These are phyloP conservation scores for Salix udensis DNA, from an alignment of 345 rosid species.

Conservation along the genomic window DNA sequence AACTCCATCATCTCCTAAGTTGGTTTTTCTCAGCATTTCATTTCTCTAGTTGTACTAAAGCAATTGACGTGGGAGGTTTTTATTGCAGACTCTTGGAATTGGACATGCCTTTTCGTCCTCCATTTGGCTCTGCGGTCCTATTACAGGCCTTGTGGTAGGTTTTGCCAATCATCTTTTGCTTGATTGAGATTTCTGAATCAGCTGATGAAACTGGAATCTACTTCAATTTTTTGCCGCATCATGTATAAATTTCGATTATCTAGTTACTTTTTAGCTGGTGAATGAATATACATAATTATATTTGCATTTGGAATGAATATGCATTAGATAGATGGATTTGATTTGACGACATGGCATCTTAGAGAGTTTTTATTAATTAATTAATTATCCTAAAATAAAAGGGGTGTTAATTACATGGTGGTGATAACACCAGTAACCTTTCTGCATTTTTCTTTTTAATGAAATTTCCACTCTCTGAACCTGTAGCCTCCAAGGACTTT, in stretches of 20 bases:
- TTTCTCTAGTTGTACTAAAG: not conserved
- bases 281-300: not conserved
- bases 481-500: not conserved
- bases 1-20: not conserved
- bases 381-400: not conserved
- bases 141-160: constrained; percentile 97
- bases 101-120: constrained; percentile 93
- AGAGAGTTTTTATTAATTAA: not conserved
- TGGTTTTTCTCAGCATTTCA: not conserved
- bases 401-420: too few species aligned
- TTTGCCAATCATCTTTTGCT: constrained; percentile 5
- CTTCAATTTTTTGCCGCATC: not conserved
- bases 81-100: constrained; percentile 89
- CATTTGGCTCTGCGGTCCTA: constrained; percentile 97
- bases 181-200: not conserved
- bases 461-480: not conserved
- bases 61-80: not conserved
- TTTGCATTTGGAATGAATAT: not conserved
- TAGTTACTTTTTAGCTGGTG: not conserved
- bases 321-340: not conserved
- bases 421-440: too few species aligned
- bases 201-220: not conserved
- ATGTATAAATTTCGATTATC: not conserved
- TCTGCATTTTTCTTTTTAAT: not conserved
- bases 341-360: not conserved